Evolutionary conservation across 768 basidiomycete species (phyloP).

Genomic region (Rhodotorula graminis): DNA sequence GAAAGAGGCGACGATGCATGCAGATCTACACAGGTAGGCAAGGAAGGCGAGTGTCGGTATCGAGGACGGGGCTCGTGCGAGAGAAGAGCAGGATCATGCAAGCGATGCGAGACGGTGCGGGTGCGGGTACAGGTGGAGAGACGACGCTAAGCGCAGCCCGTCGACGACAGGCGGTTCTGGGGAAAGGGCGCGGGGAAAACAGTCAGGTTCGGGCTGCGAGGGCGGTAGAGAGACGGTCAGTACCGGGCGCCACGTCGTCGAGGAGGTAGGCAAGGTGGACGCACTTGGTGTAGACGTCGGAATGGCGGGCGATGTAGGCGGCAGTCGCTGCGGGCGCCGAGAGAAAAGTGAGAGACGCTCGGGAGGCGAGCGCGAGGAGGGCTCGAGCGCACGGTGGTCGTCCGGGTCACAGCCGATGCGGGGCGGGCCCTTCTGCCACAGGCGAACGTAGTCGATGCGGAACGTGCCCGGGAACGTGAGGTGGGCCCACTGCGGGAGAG

Average conservation of each 20-base stretch:
- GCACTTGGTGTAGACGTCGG: constrained; percentile 44
- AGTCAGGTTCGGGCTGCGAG: constrained; percentile 3
- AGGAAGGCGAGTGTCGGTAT: not conserved
- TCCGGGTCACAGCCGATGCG: constrained; percentile 10
- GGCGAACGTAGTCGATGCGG: constrained; percentile 28
- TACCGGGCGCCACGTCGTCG: not conserved
- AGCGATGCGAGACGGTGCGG: not conserved
- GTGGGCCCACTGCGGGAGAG: constrained; percentile 49
- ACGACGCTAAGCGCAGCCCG: not conserved
- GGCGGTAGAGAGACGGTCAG: not conserved
- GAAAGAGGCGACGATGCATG: no score
- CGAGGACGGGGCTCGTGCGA: not conserved
- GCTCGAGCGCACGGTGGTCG: not conserved
- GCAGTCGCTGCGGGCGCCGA: constrained; percentile 8
- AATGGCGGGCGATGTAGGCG: constrained; percentile 54
- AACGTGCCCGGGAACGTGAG: constrained; percentile 65
- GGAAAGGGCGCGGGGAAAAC: not conserved
- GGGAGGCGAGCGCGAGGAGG: not conserved
- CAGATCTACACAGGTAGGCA: no score
- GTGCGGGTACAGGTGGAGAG: no score
- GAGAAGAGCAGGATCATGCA: not conserved
- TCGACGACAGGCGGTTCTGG: not conserved
- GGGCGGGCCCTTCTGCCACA: constrained; percentile 10
- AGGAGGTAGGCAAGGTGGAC: not conserved
- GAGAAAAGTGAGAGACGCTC: not conserved